phyloP scores from a whole-genome alignment of 164 flowering plant species.

The Chimonanthus praecox region DNA sequence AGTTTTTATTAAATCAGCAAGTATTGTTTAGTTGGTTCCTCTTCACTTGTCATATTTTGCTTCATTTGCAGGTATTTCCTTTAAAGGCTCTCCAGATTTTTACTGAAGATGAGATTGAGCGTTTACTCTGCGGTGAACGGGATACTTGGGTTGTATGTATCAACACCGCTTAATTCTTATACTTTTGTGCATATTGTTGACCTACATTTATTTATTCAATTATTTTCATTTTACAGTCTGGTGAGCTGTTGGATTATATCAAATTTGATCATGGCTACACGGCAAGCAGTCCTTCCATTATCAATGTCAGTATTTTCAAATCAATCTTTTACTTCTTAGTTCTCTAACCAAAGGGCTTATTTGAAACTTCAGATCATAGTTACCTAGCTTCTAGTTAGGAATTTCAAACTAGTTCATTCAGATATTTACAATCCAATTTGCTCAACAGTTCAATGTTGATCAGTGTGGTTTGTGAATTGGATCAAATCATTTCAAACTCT shows the following conservation, averaged over 20 bases:
- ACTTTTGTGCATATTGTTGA: not conserved
- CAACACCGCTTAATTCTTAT: conserved; percentile 3
- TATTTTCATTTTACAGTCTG: conserved; percentile 31
- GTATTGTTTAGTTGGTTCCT: not conserved
- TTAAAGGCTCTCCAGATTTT: conserved; percentile 61
- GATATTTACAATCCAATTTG: too few species aligned
- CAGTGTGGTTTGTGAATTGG: not conserved
- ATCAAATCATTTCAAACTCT: too few species aligned
- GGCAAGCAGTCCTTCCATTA: conserved; percentile 71
- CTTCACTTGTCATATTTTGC: not conserved
- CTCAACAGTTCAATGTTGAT: too few species aligned
- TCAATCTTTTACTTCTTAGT: not conserved
- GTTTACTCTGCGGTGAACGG: conserved; percentile 76
- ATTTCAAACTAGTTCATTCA: too few species aligned
- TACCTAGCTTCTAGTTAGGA: too few species aligned
- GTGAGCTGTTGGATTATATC: conserved; percentile 66
- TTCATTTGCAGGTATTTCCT: conserved; percentile 63
- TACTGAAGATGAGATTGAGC: conserved; percentile 83
- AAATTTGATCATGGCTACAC: conserved; percentile 98
- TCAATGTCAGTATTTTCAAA: conserved; percentile 42
- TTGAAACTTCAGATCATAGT: not conserved
- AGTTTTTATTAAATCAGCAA: not conserved
- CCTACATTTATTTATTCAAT: not conserved
- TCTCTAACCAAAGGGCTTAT: not conserved
- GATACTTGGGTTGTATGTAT: conserved; percentile 65